These are phyloP conservation scores for Nicotiana noctiflora DNA, from an alignment of 257 asterid genomes.

Conservation along the genomic window DNA sequence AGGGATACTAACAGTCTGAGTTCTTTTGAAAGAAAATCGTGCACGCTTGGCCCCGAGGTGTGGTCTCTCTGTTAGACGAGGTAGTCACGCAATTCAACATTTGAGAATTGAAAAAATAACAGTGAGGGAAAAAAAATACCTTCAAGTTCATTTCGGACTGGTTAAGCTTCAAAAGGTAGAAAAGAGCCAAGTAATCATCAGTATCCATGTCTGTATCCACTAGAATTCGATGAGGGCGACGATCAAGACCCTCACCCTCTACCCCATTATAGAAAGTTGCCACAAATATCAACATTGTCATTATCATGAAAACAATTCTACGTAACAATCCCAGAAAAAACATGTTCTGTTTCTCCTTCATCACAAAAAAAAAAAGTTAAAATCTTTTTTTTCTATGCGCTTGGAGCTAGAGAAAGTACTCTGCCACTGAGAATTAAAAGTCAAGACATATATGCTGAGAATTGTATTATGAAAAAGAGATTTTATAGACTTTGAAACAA, in stretches of 20 bases:
- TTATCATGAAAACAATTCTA: background rate
- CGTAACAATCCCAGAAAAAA: background rate
- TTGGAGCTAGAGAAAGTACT: no score
- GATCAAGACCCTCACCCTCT: constrained; percentile 14
- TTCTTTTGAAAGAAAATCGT: no score
- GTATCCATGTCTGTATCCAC: constrained; percentile 76
- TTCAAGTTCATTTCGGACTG: constrained; percentile 57
- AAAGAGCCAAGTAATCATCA: constrained; percentile 75
- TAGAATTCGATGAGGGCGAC: constrained; percentile 48
- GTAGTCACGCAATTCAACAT: background rate
- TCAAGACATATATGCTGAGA: no score
- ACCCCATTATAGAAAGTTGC: background rate
- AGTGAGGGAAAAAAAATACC: constrained; percentile 23
- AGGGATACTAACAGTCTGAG: no score
- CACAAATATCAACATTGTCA: background rate
- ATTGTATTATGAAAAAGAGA: no score
- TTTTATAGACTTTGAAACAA: no score
- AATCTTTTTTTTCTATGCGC: background rate
- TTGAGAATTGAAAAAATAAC: background rate
- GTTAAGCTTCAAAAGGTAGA: constrained; percentile 71
- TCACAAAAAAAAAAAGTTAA: background rate
- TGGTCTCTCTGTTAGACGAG: no score
- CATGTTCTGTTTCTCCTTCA: background rate
- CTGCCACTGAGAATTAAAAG: no score
- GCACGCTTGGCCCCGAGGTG: no score